Percentiles rank a stretch among this genome's conserved stretches.
phyloP scores from a whole-genome alignment of 306 rosid species.

The Medicago ruthenica region DNA sequence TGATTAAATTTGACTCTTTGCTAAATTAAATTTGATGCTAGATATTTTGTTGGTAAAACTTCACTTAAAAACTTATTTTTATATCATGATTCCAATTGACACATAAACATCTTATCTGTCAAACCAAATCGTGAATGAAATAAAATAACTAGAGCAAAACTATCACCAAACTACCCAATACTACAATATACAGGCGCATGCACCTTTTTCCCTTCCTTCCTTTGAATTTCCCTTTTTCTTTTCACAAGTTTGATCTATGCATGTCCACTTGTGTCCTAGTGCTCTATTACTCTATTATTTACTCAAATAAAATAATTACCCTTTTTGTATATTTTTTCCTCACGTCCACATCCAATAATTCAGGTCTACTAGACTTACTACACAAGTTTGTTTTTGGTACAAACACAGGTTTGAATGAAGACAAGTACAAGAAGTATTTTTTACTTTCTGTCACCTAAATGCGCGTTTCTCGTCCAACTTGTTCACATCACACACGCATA shows the following conservation, averaged over 20 bases:
- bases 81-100: too few species aligned
- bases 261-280: background rate
- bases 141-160: background rate
- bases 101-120: too few species aligned
- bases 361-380: background rate
- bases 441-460: background rate
- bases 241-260: background rate
- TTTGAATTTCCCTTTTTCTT: background rate
- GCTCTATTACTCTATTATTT: background rate
- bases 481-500: slow-evolving; percentile 13
- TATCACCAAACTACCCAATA: background rate
- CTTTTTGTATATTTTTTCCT: background rate
- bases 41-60: too few species aligned
- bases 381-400: background rate
- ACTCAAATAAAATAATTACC: background rate
- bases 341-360: background rate
- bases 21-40: too few species aligned
- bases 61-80: too few species aligned
- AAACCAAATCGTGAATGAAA: background rate
- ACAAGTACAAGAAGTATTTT: background rate
- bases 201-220: background rate
- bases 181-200: background rate
- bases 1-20: too few species aligned
- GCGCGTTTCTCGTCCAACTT: background rate
- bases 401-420: background rate